Evolutionary conservation across 2,329 filamentous ascomycete genomes (phyloP), one percentile per base, ranked within the genome.

Genomic region (Trichoderma sp.): DNA sequence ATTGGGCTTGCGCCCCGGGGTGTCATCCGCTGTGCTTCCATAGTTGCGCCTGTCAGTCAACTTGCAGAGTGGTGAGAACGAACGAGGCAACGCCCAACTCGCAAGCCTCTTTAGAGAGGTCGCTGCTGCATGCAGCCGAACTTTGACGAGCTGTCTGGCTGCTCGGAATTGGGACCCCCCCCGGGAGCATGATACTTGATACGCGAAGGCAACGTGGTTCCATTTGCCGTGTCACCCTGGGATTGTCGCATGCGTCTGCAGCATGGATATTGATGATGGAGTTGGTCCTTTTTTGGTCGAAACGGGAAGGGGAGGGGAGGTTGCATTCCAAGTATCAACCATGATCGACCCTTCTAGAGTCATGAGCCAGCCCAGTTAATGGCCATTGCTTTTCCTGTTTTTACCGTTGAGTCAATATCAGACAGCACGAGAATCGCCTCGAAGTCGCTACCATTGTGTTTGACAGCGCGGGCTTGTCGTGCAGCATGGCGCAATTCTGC

Each of bases 211-310:
- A 52, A 61, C 47, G 58, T 61, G 58, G 58, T 61, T 21, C 39
- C 58, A 52, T 52, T 51, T 51, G 58, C 34, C 52, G 58, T 61
- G 47, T 45, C 34, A 52, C 39, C 43, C 34, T 61, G 47, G 47
- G 58, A 52, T 61, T 61, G 34, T 39, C 21, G 58, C 58, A 61
- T 60, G 57, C 45, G 45, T 50, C 34, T 60, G 58, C 58, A 61
- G 19, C 58, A 52, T 61, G 58, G 58, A 45, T 51, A 19, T 44
- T n/a, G 43, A 52, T 61, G 47, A 61, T 44, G 34, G 34, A 39
- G 30, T 30, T 30, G 30, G 30, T 9, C 7, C 7, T 30, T 30
- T 9, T 30, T 9, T 30, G 30, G 30, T 30, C 30, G 5, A 28
- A 28, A n/a, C n/a, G 26, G 28, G 7, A 44, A 47, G 51, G 47